phyloP scores from a whole-genome alignment of 2,329 filamentous ascomycete genomes.

The Alternaria gaisen region DNA sequence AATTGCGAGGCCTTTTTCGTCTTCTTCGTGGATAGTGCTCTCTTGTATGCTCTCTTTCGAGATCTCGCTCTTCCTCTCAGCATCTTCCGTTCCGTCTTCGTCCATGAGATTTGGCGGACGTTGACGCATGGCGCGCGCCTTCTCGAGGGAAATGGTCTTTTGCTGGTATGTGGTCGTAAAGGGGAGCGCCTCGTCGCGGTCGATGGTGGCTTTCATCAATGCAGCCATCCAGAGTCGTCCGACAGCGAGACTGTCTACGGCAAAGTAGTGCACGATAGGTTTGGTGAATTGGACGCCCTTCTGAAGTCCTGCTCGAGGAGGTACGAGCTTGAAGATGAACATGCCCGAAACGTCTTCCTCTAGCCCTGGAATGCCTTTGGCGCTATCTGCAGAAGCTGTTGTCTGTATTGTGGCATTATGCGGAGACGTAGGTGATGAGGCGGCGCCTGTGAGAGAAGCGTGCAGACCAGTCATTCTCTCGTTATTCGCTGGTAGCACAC shows the following conservation, averaged over 20 bases:
- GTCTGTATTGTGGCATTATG: conserved; percentile 53
- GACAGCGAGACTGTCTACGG: conserved; percentile 86
- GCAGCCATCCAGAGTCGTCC: conserved; percentile 98
- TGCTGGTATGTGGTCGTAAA: conserved; percentile 95
- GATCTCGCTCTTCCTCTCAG: conserved; percentile 40
- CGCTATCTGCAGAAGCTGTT: conserved; percentile 49
- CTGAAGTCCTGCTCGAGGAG: conserved; percentile 84
- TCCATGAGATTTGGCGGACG: conserved; percentile 88
- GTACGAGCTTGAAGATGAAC: conserved; percentile 98
- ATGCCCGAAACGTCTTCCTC: conserved; percentile 67
- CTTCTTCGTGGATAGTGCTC: conserved; percentile 50
- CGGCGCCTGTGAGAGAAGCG: conserved; percentile 89
- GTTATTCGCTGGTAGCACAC: conserved; percentile 92
- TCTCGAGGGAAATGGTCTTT: conserved; percentile 91
- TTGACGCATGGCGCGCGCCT: conserved; percentile 87
- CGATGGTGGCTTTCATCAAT: conserved; percentile 98
- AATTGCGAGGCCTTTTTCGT: conserved; percentile 51
- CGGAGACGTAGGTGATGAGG: conserved; percentile 69
- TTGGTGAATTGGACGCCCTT: conserved; percentile 97
- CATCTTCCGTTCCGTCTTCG: conserved; percentile 47
- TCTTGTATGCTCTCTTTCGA: conserved; percentile 49
- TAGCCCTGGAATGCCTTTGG: conserved; percentile 40
- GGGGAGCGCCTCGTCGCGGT: conserved; percentile 79
- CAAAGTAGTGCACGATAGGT: conserved; percentile 96
- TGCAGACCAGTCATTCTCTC: conserved; percentile 90